These are phyloP conservation scores for Xylaria nigripes DNA, from an alignment of 495 filamentous ascomycete species.

Conservation along the genomic window DNA sequence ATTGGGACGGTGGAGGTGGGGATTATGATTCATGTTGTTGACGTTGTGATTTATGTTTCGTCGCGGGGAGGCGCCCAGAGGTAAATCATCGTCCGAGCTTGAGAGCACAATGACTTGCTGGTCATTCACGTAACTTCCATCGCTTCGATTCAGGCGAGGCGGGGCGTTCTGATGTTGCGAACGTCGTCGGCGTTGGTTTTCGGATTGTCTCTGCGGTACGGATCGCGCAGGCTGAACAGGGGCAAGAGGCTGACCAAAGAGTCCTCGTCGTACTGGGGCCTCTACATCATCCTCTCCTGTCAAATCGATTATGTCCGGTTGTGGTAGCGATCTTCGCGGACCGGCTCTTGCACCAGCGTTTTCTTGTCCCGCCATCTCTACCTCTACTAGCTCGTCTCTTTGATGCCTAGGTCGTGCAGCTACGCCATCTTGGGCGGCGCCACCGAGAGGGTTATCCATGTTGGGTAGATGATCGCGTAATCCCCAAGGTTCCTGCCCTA, in stretches of 20 bases:
- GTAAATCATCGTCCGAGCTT: slow-evolving; percentile 19
- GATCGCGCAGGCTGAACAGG: slow-evolving; percentile 4
- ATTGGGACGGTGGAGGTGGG: not conserved
- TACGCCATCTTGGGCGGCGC: not conserved
- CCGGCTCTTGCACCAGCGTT: not conserved
- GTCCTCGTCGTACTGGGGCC: not conserved
- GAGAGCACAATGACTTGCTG: slow-evolving; percentile 25
- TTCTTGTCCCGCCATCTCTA: slow-evolving; percentile 14
- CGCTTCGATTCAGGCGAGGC: slow-evolving; percentile 33
- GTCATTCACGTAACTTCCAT: slow-evolving; percentile 30
- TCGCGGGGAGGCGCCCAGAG: slow-evolving; percentile 6
- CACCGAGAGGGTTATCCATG: not conserved
- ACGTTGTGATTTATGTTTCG: not conserved
- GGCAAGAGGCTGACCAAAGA: not conserved
- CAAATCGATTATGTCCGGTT: slow-evolving; percentile 31
- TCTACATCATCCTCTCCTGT: slow-evolving; percentile 31
- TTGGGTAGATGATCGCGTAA: not conserved
- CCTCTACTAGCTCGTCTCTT: slow-evolving; percentile 21
- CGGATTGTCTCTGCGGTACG: not conserved
- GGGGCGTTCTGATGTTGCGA: slow-evolving; percentile 26
- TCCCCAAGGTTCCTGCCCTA: not conserved
- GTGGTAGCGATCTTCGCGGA: slow-evolving; percentile 5
- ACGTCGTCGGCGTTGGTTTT: slow-evolving; percentile 26
- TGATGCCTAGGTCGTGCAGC: not conserved
- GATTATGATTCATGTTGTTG: not conserved